Evolutionary conservation across 768 basidiomycete species (phyloP), one percentile per base, ranked within the genome.

Genomic region (Leucocoprinus birnbaumii): DNA sequence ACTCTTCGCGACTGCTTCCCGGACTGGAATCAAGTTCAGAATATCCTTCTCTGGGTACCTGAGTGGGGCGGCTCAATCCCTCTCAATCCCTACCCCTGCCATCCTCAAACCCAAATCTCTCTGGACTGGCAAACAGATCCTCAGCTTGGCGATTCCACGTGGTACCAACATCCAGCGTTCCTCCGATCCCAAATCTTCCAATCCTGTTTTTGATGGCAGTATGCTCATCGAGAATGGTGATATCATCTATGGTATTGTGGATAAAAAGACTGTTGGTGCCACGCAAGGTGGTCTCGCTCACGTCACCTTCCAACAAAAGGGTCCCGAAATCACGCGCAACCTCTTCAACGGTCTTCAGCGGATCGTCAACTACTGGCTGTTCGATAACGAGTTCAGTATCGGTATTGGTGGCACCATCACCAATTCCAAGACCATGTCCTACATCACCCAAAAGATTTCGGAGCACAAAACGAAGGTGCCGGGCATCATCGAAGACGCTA

Each of bases 41-140:
- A 97, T 98, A 65, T 94, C 97, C 61, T 96, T 94, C 68, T 91
- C n/a, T n/a, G n/a, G 90, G 56, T 99, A 95, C 71, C 80, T 99
- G 47, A 89, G 82, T 16, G 97, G 98, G 64, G 96, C 93, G 96
- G 25, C 94, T 98, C 65, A 95, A 98, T 64, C n/a, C n/a, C n/a
- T n/a, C n/a, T n/a, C n/a, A n/a, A 85, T 99, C 48, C 97, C 97
- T 10, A 93, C 94, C 0, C 97, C 97, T 0, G 85, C 90, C 0
- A 93, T 99, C 57, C 85, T 87, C 83, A 98, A 97, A 67, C 97
- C 97, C 9, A 80, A 83, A 22, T 81, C 91, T 18, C 73, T 99
- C 1, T 99, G 97, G 97, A 98, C 97, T 0, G 97, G 97, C 26
- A 99, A 99, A 65, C 97, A 99, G 65, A 79, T 99, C n/a, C 98